phyloP scores from a whole-genome alignment of 305 asterid species.

The Fraxinus xanthoxyloides region DNA sequence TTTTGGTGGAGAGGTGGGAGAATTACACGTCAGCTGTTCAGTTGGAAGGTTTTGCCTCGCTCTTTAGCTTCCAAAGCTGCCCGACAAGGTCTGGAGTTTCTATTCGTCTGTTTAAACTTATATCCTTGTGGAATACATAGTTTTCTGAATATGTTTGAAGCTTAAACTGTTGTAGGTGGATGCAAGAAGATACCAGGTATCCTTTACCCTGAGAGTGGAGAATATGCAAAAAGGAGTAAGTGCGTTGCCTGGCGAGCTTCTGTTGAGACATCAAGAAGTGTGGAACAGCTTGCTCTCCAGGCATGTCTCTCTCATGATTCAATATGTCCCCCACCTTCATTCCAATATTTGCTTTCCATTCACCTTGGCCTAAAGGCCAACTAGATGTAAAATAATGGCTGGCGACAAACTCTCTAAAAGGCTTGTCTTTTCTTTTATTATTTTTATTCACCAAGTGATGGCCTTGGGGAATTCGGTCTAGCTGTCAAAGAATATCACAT shows the following conservation, averaged over 20 bases:
- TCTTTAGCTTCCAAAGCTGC: slow-evolving; percentile 85
- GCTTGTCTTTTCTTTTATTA: slow-evolving; percentile 14
- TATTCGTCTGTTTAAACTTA: slow-evolving; percentile 12
- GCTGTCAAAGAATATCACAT: slow-evolving; percentile 3
- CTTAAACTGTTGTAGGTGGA: slow-evolving; percentile 61
- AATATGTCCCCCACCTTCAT: slow-evolving; percentile 10
- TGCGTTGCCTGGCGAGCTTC: slow-evolving; percentile 84
- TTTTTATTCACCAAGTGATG: slow-evolving; percentile 10
- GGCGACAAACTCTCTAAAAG: slow-evolving; percentile 10
- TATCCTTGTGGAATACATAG: slow-evolving; percentile 22
- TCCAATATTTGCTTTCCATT: slow-evolving; percentile 12
- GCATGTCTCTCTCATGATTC: slow-evolving; percentile 37
- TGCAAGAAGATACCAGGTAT: slow-evolving; percentile 73
- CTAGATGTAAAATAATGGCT: not conserved
- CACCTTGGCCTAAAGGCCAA: slow-evolving; percentile 8
- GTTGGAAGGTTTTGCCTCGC: slow-evolving; percentile 77
- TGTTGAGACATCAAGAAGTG: slow-evolving; percentile 73
- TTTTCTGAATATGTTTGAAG: slow-evolving; percentile 27
- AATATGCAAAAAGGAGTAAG: slow-evolving; percentile 69
- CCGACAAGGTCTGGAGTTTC: slow-evolving; percentile 66
- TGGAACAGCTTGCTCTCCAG: slow-evolving; percentile 89
- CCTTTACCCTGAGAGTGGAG: slow-evolving; percentile 77
- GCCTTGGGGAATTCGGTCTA: not conserved
- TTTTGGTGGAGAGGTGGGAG: slow-evolving; percentile 99
- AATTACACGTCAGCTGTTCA: slow-evolving; percentile 72